Percentiles rank a stretch among this genome's conserved stretches.
Conservation (phyloP, 768 basidiomycete genomes). For the Gloeopeniophorella convolvens region DNA sequence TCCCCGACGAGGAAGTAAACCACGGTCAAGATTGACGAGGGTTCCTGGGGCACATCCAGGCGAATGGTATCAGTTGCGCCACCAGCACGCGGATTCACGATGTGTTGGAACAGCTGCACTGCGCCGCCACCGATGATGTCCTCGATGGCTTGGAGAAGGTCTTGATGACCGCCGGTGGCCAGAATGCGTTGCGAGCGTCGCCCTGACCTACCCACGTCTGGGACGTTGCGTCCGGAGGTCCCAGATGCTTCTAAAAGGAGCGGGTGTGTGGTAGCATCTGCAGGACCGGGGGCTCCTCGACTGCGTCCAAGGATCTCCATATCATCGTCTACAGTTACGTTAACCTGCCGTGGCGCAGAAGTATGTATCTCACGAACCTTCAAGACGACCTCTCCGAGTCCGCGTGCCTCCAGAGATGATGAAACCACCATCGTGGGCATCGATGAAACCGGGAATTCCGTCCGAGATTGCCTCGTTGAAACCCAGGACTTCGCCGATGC, state of each 20-base stretch:
- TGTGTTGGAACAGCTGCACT: slow-evolving; percentile 76
- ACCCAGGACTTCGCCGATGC: slow-evolving; percentile 18
- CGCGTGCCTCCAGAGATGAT: slow-evolving; percentile 18
- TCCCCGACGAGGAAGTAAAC: slow-evolving; percentile 40
- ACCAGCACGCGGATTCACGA: slow-evolving; percentile 54
- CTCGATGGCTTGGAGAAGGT: slow-evolving; percentile 72
- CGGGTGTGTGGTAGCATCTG: slow-evolving; percentile 75
- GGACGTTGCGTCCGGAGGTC: slow-evolving; percentile 37
- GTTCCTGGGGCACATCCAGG: slow-evolving; percentile 69
- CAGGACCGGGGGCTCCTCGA: slow-evolving; percentile 44
- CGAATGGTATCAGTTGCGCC: slow-evolving; percentile 62
- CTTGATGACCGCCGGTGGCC: slow-evolving; percentile 35
- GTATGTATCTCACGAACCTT: slow-evolving; percentile 6
- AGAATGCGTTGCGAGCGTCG: slow-evolving; percentile 40
- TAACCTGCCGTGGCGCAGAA: background rate
- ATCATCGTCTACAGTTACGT: slow-evolving; percentile 38
- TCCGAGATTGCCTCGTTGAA: slow-evolving; percentile 18
- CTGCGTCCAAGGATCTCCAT: slow-evolving; percentile 58
- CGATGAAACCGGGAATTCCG: slow-evolving; percentile 21
- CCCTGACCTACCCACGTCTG: slow-evolving; percentile 36
- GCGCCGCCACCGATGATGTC: slow-evolving; percentile 78
- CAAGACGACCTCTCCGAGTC: slow-evolving; percentile 16
- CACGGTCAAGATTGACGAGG: slow-evolving; percentile 53
- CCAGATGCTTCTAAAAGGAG: slow-evolving; percentile 62
- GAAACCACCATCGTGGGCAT: slow-evolving; percentile 17